phyloP scores from a whole-genome alignment of 2,329 filamentous ascomycete species.

The Xenoacremonium recifei region DNA sequence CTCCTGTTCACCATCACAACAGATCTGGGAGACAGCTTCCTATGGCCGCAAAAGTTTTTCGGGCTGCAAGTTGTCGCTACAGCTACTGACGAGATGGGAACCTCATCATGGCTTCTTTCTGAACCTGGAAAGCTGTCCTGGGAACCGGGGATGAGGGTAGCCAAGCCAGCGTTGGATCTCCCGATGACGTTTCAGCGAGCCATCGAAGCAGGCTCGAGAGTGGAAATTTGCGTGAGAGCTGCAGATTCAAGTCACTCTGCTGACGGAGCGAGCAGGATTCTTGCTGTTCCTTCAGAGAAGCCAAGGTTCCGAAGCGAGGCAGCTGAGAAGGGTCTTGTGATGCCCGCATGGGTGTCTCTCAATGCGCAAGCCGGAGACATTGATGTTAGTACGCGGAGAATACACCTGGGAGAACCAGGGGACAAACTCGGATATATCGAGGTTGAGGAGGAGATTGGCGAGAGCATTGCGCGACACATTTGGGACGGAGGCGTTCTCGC shows the following conservation, averaged over 20 bases:
- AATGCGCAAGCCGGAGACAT: slow-evolving; percentile 18
- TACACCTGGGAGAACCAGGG: slow-evolving; percentile 24
- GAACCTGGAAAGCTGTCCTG: slow-evolving; percentile 27
- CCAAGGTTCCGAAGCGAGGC: slow-evolving; percentile 17
- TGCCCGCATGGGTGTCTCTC: slow-evolving; percentile 43
- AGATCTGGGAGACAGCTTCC: slow-evolving; percentile 55
- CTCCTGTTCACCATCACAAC: slow-evolving; percentile 56
- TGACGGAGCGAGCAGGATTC: slow-evolving; percentile 24
- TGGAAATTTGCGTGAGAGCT: slow-evolving; percentile 29
- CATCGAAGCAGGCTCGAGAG: slow-evolving; percentile 20
- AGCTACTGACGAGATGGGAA: slow-evolving; percentile 15
- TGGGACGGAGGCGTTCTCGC: slow-evolving; percentile 57
- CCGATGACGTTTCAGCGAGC: slow-evolving; percentile 26
- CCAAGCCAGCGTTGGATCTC: slow-evolving; percentile 33
- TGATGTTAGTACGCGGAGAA: slow-evolving; percentile 28
- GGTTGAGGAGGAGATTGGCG: slow-evolving; percentile 56
- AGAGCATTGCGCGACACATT: slow-evolving; percentile 59
- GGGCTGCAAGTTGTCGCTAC: slow-evolving; percentile 38
- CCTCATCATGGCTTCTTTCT: slow-evolving; percentile 23
- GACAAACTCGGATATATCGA: slow-evolving; percentile 31
- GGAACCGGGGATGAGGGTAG: slow-evolving; percentile 38
- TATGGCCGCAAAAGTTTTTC: slow-evolving; percentile 45
- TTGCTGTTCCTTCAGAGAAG: slow-evolving; percentile 18
- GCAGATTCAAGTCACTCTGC: slow-evolving; percentile 24
- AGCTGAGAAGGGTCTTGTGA: slow-evolving; percentile 35